A percentile compares a stretch with the other conserved stretches of the same genome.
Evolutionary conservation across 2,329 filamentous ascomycete genomes (phyloP).

Genomic region (Sclerotinia spermophila): DNA sequence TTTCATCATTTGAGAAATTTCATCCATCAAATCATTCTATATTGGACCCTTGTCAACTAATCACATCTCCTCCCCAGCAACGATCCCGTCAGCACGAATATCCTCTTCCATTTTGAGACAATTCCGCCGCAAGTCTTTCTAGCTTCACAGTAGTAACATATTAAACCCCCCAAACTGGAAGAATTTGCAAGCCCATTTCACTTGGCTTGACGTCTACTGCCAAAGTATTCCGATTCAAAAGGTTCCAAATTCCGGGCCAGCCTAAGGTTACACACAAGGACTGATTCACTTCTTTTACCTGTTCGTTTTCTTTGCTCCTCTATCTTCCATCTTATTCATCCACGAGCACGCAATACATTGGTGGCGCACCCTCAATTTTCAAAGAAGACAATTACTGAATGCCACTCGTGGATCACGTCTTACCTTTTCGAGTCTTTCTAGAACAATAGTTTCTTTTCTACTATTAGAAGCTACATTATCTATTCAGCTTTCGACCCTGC

Average conservation of each 20-base stretch:
- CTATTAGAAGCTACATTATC: constrained; percentile 2
- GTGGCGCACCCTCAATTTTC: constrained; percentile 15
- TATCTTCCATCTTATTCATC: constrained; percentile 18
- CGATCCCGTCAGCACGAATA: constrained; percentile 10
- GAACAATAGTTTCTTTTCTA: constrained; percentile 4
- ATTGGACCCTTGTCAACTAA: neutral
- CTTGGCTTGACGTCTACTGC: constrained; percentile 2
- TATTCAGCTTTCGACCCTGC: neutral
- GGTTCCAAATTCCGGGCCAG: neutral
- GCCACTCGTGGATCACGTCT: constrained; percentile 14
- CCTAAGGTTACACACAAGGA: constrained; percentile 1
- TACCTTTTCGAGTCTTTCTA: constrained; percentile 9
- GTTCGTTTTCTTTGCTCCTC: neutral
- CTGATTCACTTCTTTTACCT: neutral
- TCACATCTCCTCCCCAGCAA: neutral
- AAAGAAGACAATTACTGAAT: constrained; percentile 12
- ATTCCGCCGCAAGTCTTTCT: neutral
- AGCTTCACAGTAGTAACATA: constrained; percentile 3
- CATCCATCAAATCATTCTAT: neutral
- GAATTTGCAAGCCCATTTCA: neutral
- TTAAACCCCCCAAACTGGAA: neutral
- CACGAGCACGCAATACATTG: constrained; percentile 19
- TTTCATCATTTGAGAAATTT: neutral
- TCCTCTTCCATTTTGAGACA: constrained; percentile 10
- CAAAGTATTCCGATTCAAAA: neutral